A percentile compares a stretch with the other conserved stretches of the same genome.
Evolutionary conservation across 2,329 filamentous ascomycete genomes (phyloP).

Genomic region (Fusarium longipes): DNA sequence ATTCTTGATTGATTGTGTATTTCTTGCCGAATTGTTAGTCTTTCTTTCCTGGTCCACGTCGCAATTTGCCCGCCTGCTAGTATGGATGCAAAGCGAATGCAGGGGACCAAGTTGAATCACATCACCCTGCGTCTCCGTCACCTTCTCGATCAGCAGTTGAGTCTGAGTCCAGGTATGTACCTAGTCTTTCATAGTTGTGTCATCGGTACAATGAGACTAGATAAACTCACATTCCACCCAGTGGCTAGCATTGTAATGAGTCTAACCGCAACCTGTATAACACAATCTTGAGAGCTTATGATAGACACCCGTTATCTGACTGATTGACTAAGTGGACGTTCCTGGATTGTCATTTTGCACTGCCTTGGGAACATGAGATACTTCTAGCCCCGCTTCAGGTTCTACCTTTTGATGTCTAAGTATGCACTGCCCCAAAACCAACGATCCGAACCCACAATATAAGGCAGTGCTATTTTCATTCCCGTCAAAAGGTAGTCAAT

Average conservation of each 20-base stretch:
- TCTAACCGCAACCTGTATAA: neutral
- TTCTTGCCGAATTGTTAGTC: too few relatives aligned
- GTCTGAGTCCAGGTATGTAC: neutral
- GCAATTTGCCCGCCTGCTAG: too few relatives aligned
- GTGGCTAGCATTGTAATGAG: neutral
- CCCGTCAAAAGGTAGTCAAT: neutral
- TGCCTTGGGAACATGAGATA: slow-evolving; percentile 32
- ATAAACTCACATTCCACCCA: slow-evolving; percentile 1
- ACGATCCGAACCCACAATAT: slow-evolving; percentile 41
- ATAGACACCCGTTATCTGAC: slow-evolving; percentile 25
- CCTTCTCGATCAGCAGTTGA: neutral
- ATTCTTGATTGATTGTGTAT: too few relatives aligned
- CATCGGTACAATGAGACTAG: neutral
- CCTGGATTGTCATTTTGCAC: slow-evolving; percentile 33
- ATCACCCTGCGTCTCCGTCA: neutral
- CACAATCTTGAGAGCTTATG: slow-evolving; percentile 19
- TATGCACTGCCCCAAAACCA: slow-evolving; percentile 45
- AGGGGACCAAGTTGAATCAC: slow-evolving; percentile 5
- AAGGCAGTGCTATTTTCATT: slow-evolving; percentile 36
- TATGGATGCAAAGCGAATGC: neutral
- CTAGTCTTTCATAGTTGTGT: neutral
- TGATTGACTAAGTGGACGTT: neutral
- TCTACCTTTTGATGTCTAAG: neutral
- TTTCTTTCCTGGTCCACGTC: too few relatives aligned
- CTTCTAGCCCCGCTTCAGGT: slow-evolving; percentile 17